phyloP scores from a whole-genome alignment of 495 filamentous ascomycete species.

The Xylaria curta region DNA sequence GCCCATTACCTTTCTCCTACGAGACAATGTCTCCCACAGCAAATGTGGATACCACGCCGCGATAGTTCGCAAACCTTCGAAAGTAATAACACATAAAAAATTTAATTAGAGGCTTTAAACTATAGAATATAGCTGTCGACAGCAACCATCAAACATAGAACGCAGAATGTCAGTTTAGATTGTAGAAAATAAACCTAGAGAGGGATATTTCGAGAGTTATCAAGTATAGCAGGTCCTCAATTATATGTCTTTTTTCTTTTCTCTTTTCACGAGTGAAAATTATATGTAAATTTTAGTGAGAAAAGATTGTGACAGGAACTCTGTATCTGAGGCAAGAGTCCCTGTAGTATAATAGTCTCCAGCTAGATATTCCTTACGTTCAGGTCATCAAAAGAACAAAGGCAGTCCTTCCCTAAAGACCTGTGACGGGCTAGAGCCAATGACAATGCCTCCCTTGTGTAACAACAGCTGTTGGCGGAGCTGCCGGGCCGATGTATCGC shows the following conservation, averaged over 20 bases:
- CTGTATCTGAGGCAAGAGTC: too few species aligned
- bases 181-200: background rate
- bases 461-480: background rate
- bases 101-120: too few species aligned
- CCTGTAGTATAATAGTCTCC: background rate
- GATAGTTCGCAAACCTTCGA: too few species aligned
- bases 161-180: too few species aligned
- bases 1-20: background rate
- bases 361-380: background rate
- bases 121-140: too few species aligned
- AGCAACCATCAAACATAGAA: too few species aligned
- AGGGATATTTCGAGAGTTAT: background rate
- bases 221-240: too few species aligned
- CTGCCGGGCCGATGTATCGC: constrained; percentile 6
- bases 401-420: background rate
- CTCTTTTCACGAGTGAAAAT: background rate
- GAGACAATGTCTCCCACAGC: too few species aligned
- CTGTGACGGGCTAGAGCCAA: background rate
- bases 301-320: too few species aligned
- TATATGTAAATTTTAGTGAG: background rate
- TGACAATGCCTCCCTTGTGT: background rate
- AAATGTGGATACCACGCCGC: background rate
- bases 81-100: too few species aligned
- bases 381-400: background rate
- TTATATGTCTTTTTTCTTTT: background rate